Conservation (phyloP, 2,329 filamentous ascomycete species). For the Cordyceps javanica region DNA sequence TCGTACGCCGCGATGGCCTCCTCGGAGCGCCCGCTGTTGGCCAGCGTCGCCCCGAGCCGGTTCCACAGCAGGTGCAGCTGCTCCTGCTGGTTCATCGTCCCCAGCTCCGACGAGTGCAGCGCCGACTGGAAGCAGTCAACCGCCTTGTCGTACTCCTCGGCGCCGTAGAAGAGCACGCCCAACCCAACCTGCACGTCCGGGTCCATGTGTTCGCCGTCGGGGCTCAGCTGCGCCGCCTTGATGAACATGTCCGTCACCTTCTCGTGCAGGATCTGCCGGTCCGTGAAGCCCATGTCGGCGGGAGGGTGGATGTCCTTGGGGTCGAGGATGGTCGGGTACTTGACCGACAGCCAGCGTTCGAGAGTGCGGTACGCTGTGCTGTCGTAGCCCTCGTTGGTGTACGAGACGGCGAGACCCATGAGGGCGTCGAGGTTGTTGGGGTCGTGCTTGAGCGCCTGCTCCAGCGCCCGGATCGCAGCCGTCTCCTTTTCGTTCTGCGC, state of each 20-base stretch:
- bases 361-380: constrained; percentile 93
- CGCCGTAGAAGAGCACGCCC: constrained; percentile 94
- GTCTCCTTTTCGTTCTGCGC: constrained; percentile 99
- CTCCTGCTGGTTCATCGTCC: constrained; percentile 73
- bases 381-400: constrained; percentile 98
- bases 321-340: constrained; percentile 79
- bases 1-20: constrained; percentile 97
- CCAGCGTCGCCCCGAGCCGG: constrained; percentile 87
- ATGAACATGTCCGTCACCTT: constrained; percentile 91
- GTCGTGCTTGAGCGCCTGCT: constrained; percentile 84
- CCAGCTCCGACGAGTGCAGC: constrained; percentile 76
- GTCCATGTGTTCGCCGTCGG: constrained; percentile 92
- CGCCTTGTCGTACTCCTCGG: constrained; percentile 96
- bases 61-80: constrained; percentile 97
- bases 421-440: constrained; percentile 80
- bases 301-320: constrained; percentile 66
- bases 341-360: constrained; percentile 93
- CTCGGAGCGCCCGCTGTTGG: constrained; percentile 87
- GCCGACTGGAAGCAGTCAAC: constrained; percentile 97
- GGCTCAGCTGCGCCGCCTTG: constrained; percentile 82
- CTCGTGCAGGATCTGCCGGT: constrained; percentile 82
- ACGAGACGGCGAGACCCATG: constrained; percentile 93
- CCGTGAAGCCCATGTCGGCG: constrained; percentile 88
- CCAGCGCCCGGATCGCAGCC: constrained; percentile 87
- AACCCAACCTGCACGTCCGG: constrained; percentile 96